Percentiles rank a stretch among this genome's conserved stretches.
Evolutionary conservation across 1,284 basidiomycete species (phyloP).

Genomic region (Tranzscheliella williamsii): DNA sequence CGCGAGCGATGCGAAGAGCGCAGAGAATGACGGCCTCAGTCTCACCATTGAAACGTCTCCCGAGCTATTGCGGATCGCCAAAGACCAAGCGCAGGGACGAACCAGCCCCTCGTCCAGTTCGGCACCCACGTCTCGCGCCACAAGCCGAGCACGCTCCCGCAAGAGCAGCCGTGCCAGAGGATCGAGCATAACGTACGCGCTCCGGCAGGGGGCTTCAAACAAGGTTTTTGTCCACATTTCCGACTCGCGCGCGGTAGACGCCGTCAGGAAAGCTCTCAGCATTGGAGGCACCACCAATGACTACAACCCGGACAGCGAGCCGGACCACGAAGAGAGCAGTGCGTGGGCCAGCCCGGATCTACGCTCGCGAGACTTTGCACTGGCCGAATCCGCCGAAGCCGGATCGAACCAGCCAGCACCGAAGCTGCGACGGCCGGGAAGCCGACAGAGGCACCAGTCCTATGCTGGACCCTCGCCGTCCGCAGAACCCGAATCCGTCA

Average conservation of each 20-base stretch:
- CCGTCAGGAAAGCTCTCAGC: slow-evolving; percentile 47
- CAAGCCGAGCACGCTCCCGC: slow-evolving; percentile 34
- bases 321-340: slow-evolving; percentile 16
- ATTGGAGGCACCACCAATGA: slow-evolving; percentile 50
- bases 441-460: neutral
- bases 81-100: slow-evolving; percentile 4
- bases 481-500: neutral
- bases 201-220: slow-evolving; percentile 12
- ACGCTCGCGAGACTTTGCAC: neutral
- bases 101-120: slow-evolving; percentile 11
- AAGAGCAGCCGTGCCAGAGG: slow-evolving; percentile 17
- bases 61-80: slow-evolving; percentile 22
- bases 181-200: slow-evolving; percentile 10
- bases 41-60: slow-evolving; percentile 39
- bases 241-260: slow-evolving; percentile 45
- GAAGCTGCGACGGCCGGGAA: neutral
- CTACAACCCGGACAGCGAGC: slow-evolving; percentile 25
- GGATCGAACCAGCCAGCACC: neutral
- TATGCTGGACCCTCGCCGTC: neutral
- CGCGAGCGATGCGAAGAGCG: slow-evolving; percentile 1
- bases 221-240: slow-evolving; percentile 49
- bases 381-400: slow-evolving; percentile 1
- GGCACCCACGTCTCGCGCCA: slow-evolving; percentile 24
- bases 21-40: slow-evolving; percentile 13
- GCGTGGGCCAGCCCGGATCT: slow-evolving; percentile 23